Percentiles rank a stretch among this genome's conserved stretches.
phyloP scores from a whole-genome alignment of 169 alveolate species.

The Hepatocystis sp. region DNA sequence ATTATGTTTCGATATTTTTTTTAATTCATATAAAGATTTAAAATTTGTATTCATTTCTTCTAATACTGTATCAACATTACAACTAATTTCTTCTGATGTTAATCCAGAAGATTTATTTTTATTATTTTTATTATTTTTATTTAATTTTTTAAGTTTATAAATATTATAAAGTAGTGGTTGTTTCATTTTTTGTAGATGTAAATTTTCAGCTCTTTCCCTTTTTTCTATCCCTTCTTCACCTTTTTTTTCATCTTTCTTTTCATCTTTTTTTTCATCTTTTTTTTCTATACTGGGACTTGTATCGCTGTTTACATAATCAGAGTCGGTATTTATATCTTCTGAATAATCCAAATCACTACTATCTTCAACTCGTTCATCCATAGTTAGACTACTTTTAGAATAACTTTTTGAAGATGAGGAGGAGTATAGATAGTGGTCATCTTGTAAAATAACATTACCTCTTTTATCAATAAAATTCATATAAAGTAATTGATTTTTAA shows the following conservation, averaged over 20 bases:
- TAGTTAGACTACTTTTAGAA: too few relatives aligned
- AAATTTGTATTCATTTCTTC: constrained; percentile 15
- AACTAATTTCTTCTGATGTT: constrained; percentile 22
- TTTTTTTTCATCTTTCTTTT: too few relatives aligned
- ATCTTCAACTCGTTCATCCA: too few relatives aligned
- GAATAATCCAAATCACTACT: too few relatives aligned
- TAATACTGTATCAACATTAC: constrained; percentile 35
- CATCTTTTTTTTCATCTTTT: background rate
- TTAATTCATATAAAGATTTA: constrained; percentile 52
- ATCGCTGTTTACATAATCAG: too few relatives aligned
- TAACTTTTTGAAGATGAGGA: background rate
- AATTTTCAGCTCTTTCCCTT: background rate
- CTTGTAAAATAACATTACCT: constrained; percentile 19
- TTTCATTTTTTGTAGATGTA: too few relatives aligned
- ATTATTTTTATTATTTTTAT: constrained; percentile 8
- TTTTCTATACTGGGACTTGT: too few relatives aligned
- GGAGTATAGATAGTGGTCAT: background rate
- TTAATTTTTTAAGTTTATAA: constrained; percentile 46
- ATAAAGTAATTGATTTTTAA: constrained; percentile 44
- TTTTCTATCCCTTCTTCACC: background rate
- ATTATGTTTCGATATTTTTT: constrained; percentile 33
- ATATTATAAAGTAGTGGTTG: constrained; percentile 43
- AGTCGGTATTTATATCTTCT: too few relatives aligned
- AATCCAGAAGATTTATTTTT: too few relatives aligned
- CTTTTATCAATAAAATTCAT: constrained; percentile 45